Conservation (phyloP, 176 grass and related monocot genomes). For the Rhynchospora breviuscula region DNA sequence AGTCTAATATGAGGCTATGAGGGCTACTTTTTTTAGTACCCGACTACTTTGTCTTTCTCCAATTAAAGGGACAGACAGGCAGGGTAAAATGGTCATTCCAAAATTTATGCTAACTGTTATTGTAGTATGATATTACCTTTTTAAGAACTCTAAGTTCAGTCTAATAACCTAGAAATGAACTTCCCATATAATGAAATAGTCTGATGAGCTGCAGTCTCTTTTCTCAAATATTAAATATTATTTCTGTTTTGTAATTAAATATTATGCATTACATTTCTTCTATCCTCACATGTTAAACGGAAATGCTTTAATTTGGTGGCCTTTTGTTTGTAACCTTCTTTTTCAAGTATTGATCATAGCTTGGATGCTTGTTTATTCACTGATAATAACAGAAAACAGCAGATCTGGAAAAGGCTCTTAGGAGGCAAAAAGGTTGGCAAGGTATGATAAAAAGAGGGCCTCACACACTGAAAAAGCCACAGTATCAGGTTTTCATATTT, state of each 20-base stretch:
- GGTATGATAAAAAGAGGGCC: conserved; percentile 69
- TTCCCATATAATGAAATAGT: not conserved
- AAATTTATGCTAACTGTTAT: not conserved
- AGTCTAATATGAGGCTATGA: not conserved
- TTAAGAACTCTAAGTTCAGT: not conserved
- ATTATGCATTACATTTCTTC: not conserved
- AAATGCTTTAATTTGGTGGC: too few species aligned
- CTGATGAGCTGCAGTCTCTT: not conserved
- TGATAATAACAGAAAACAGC: conserved; percentile 45
- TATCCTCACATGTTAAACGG: too few species aligned
- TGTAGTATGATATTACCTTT: not conserved
- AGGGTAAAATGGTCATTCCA: not conserved
- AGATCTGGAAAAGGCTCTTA: conserved; percentile 59
- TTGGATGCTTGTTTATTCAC: not conserved
- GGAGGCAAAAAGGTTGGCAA: conserved; percentile 67
- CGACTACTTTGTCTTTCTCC: not conserved
- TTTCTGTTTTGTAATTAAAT: too few species aligned
- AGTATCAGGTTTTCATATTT: conserved; percentile 72
- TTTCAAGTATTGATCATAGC: not conserved
- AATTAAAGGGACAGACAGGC: not conserved
- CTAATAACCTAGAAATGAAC: not conserved
- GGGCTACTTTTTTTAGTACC: not conserved
- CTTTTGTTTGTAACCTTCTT: too few species aligned
- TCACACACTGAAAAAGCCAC: conserved; percentile 73
- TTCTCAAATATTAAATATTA: not conserved